Base-by-base conservation (phyloP, 768 basidiomycete species). In the Guyanaporus albipodus region DNA sequence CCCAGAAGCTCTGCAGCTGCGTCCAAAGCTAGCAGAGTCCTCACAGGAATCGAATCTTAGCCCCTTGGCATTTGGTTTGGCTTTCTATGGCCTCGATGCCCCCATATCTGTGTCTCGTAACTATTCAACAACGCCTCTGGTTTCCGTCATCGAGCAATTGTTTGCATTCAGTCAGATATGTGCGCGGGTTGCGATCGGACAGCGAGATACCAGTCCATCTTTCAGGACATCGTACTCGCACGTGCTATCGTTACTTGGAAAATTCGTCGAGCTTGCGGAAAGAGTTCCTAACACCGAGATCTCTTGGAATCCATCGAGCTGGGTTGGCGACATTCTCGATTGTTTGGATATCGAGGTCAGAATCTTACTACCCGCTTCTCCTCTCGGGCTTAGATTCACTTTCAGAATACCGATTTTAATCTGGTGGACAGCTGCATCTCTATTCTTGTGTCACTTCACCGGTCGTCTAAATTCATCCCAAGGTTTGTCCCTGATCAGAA, bases 351-450 rank as follows among this genome's bases (percentile, higher is more conserved):
- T 76, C 43, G 78, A 83, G 70, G 80, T 87, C 44, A 42, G 73
- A 42, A 27, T 4, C 1, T 39, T 41, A 3, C 15, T 18, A 11
- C 27, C 27, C 31, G 21, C 24, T 28, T 41, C 35, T 2, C 24
- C 17, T 22, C 42, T 6, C 33, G 23, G 11, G 23, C 45, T 55
- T 27, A 54, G 31, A 41, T 29, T 23, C 17, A 51, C 48, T 52
- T 41, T 34, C 44, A 52, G 50, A 49, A 40, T 28, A 33, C 73
- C 8, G 82, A 78, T n/a, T 93, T 95, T 60, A 72, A 77, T 3
- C 67, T 77, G 8, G 74, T 87, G 5, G 87, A 92, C 50, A 74
- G 77, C n/a, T 63, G 79, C 15, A 70, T 88, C 14, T 73, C 75
- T 17, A 60, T 83, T 17, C 60, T 78, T 12, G 67, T 89, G 18